Evolutionary conservation across 106 monocot species (phyloP), one percentile per base, ranked within the genome.

Genomic region (Dioscorea zingiberensis): DNA sequence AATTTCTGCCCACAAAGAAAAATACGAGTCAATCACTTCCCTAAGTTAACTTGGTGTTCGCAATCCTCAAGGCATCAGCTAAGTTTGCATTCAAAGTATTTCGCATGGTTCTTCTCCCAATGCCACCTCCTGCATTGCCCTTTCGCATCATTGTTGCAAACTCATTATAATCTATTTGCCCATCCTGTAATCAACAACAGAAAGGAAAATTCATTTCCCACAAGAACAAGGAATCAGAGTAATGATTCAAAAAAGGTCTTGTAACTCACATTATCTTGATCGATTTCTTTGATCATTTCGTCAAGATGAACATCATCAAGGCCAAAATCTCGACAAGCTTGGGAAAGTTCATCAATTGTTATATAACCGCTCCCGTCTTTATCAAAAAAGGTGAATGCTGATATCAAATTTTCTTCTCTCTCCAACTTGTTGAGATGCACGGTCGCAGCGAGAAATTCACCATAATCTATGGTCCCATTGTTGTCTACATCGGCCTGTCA

Each of bases 351-450:
- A 68, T 91, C 94, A 19, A 95, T 81, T 59, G 91, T 91, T 47
- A 91, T 95, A 53, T 87, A 88, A 54, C 91, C 94, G 54, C 87
- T 95, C 44, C 81, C 87, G 72, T 95, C 91, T 74, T 85, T 95
- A 71, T 91, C 94, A 57, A 95, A 95, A 68, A 76, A 91, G 22
- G 91, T 62, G 64, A 95, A 91, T 12, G 94, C 94, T 46, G 84
- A 78, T 23, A 76, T 57, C 55, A 95, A 67, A 69, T 91, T 83
- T 51, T 91, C 94, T 32, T 95, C 90, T 48, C 87, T 79, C 69
- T 94, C 94, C 44, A 94, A 60, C 69, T 94, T 94, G 70, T 90
- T 94, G 69, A 94, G 69, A 67, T 94, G 94, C 55, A 94, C 71
- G 5, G 94, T 94, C 28, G 94, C 94, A 21, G 90, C 87, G 16